phyloP scores from a whole-genome alignment of 1,284 basidiomycete species.

The Naganishia cerealis region DNA sequence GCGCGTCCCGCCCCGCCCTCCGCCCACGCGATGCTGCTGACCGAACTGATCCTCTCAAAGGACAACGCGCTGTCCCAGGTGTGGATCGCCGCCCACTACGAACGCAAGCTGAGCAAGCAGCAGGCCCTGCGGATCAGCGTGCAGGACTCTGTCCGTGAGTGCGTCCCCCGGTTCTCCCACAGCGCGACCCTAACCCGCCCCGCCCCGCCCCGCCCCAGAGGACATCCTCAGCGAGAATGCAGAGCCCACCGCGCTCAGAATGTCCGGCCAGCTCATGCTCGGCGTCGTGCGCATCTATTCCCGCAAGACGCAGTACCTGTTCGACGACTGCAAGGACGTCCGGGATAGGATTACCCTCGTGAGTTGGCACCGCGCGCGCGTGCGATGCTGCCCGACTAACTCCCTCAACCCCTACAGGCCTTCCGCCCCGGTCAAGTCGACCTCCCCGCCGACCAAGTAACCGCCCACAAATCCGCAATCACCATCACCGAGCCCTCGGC shows the following conservation, averaged over 20 bases:
- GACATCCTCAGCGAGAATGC: conserved; percentile 80
- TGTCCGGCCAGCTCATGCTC: conserved; percentile 90
- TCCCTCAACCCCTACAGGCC: conserved; percentile 60
- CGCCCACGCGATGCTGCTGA: conserved; percentile 68
- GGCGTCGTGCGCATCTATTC: conserved; percentile 97
- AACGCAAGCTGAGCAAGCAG: conserved; percentile 92
- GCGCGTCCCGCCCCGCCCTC: not conserved
- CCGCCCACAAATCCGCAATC: conserved; percentile 71
- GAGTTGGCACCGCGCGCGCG: conserved; percentile 30
- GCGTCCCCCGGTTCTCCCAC: not conserved
- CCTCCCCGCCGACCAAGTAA: conserved; percentile 88
- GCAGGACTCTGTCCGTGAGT: conserved; percentile 82
- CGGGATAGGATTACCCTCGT: conserved; percentile 93
- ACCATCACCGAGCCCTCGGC: conserved; percentile 44
- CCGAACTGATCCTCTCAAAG: conserved; percentile 86
- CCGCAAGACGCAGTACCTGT: conserved; percentile 91
- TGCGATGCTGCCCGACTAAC: not conserved
- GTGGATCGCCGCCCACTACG: conserved; percentile 98
- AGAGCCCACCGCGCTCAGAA: conserved; percentile 79
- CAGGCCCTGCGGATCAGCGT: conserved; percentile 93
- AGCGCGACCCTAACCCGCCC: too few species aligned
- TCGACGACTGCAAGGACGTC: conserved; percentile 97
- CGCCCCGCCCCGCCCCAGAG: conserved; percentile 57
- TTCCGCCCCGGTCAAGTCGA: conserved; percentile 91
- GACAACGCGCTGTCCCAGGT: conserved; percentile 92